Conservation (phyloP, 1,284 basidiomycete genomes). For the Puccinia coronata region DNA sequence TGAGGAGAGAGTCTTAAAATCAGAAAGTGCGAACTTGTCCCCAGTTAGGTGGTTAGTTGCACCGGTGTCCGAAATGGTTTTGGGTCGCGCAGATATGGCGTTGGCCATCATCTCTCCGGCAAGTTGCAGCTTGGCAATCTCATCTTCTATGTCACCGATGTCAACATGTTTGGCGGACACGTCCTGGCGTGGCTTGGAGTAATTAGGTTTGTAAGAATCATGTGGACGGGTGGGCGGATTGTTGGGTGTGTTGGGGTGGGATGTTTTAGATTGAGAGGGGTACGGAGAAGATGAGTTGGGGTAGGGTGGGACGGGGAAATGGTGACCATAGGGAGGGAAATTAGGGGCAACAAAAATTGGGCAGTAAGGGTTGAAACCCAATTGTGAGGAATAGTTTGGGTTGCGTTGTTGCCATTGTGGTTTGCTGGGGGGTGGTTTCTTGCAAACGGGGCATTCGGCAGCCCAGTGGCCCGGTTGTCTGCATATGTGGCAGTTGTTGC, state of each 20-base stretch:
- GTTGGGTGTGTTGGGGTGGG: no score
- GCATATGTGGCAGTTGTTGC: no score
- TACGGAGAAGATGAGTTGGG: background rate
- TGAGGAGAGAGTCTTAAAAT: background rate
- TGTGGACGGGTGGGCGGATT: background rate
- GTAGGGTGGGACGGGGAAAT: background rate
- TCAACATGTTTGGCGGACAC: background rate
- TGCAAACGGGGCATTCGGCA: background rate
- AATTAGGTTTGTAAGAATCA: background rate
- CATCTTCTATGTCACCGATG: background rate
- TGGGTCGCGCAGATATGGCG: background rate
- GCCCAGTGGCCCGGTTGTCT: slow-evolving; percentile 1
- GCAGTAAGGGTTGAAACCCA: background rate
- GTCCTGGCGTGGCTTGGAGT: background rate
- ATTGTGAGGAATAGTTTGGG: no score
- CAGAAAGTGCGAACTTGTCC: no score
- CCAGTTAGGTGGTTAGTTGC: slow-evolving; percentile 8
- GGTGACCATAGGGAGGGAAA: background rate
- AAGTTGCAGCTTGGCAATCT: background rate
- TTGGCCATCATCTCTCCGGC: background rate
- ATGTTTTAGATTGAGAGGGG: no score
- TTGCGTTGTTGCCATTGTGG: background rate
- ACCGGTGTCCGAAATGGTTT: background rate
- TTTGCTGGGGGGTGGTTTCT: background rate
- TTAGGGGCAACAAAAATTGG: background rate